A percentile compares a stretch with the other conserved stretches of the same genome.
These are phyloP conservation scores for Danielozyma ontarioensis DNA, from an alignment of 805 yeast genomes.

Conservation along the genomic window DNA sequence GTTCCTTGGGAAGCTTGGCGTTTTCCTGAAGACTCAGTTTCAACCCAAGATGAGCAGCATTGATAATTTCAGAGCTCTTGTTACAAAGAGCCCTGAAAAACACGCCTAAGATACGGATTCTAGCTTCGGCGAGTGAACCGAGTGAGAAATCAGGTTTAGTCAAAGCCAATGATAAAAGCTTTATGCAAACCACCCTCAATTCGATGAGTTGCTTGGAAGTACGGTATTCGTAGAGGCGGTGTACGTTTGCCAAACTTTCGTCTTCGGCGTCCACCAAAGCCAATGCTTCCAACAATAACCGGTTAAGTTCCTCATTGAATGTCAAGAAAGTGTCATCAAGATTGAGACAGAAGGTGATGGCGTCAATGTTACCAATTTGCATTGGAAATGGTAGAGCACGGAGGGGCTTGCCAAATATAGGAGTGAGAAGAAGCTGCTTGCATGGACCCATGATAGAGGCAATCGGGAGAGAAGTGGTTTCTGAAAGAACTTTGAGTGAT, in stretches of 20 bases:
- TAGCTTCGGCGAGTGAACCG: constrained; percentile 68
- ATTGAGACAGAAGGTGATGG: constrained; percentile 85
- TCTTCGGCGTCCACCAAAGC: constrained; percentile 98
- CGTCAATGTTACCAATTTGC: constrained; percentile 98
- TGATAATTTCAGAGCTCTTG: constrained; percentile 78
- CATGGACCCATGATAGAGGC: constrained; percentile 78
- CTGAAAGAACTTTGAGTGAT: constrained; percentile 62
- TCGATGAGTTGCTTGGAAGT: constrained; percentile 86
- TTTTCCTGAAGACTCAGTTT: constrained; percentile 79
- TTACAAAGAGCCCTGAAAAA: constrained; percentile 91
- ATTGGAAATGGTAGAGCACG: constrained; percentile 96
- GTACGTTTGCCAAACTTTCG: constrained; percentile 86
- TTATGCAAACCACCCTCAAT: constrained; percentile 85
- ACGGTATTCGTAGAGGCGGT: constrained; percentile 76
- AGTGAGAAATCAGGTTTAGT: constrained; percentile 79
- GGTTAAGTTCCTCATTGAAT: constrained; percentile 82
- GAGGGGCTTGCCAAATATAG: constrained; percentile 94
- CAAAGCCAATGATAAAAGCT: constrained; percentile 73
- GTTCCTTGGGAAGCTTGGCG: constrained; percentile 85
- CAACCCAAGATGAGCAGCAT: constrained; percentile 89
- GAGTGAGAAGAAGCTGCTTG: constrained; percentile 75
- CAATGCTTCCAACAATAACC: constrained; percentile 83
- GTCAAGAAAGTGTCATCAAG: constrained; percentile 76
- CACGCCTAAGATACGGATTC: constrained; percentile 84
- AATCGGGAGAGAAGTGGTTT: constrained; percentile 63